These are phyloP conservation scores for Candida loeiensis DNA, from an alignment of 805 yeast species.

Conservation along the genomic window DNA sequence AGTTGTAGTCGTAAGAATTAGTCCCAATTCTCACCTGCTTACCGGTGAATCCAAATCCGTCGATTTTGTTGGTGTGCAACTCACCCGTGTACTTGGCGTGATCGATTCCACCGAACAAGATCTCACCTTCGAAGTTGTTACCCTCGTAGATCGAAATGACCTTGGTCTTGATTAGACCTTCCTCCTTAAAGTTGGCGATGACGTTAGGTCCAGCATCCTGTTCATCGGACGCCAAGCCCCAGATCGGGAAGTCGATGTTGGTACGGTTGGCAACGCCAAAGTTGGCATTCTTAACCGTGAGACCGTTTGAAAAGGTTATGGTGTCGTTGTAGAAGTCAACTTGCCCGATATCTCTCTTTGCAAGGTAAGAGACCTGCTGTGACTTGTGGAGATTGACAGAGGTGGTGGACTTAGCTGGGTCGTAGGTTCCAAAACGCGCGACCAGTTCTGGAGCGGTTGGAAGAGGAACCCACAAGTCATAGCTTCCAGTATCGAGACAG, in stretches of 20 bases:
- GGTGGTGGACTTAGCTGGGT: not conserved
- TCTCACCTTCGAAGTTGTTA: conserved; percentile 37
- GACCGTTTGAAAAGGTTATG: not conserved
- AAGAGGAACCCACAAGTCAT: conserved; percentile 9
- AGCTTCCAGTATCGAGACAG: conserved; percentile 9
- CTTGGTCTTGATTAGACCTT: not conserved
- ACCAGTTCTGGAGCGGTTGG: not conserved
- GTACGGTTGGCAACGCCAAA: not conserved
- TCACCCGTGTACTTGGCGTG: conserved; percentile 55
- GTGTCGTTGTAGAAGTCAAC: not conserved
- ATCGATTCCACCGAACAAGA: conserved; percentile 73
- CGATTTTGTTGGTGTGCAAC: conserved; percentile 15
- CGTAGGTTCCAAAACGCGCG: not conserved
- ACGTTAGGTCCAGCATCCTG: not conserved
- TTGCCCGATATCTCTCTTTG: not conserved
- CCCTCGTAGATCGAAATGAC: not conserved
- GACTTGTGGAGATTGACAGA: not conserved
- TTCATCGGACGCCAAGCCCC: not conserved
- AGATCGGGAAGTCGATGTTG: not conserved
- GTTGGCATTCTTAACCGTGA: not conserved
- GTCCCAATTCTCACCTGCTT: not conserved
- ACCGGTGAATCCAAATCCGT: not conserved
- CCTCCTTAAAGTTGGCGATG: not conserved
- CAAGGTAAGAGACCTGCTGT: not conserved
- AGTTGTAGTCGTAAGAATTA: not conserved